Evolutionary conservation across 305 asterid genomes (phyloP), one percentile per base, ranked within the genome.

Genomic region (Rubia tinctorum): DNA sequence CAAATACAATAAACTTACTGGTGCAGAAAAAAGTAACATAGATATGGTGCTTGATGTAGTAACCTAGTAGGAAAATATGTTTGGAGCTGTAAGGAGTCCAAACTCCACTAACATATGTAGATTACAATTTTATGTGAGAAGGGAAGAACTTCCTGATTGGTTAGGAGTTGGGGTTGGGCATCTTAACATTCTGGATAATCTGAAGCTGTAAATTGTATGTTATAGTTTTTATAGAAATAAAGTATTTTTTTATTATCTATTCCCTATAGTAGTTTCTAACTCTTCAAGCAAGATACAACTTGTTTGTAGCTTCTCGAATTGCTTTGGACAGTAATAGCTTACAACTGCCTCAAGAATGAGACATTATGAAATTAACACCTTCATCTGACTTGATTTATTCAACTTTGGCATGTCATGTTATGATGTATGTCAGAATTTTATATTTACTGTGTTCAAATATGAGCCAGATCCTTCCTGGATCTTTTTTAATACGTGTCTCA

Each of bases 221-320:
- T 64, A 43, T 13, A 43, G 40, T 22, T 25, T 68, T 60, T 45
- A 49, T 49, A 25, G 18, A 13, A 45, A 47, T 39, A 45, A 67
- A 9, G 20, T 44, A 20, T 44, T 55, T 34, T 44, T 2, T 43
- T 8, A 20, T 23, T 45, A 12, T 42, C 56, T 15, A 17, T 64
- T 11, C 34, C 43, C 18, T 11, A 59, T 20, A 7, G 9, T 10
- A 56, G 23, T 56, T 22, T 56, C 39, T 34, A 34, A 34, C 39
- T 34, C 39, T 34, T 34, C 39, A 34, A 34, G 39, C 39, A 34
- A 34, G 39, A 34, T 34, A 34, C 39, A 34, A 4, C 39, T 56
- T 45, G 71, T 68, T 68, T 45, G 20, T 68, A 25, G 40, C 25
- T 22, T 39, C 25, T 68, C 40, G 12, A 65, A 22, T 65, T 65